These are phyloP conservation scores for Ceratobasidium sp. DNA, from an alignment of 1,284 basidiomycete genomes.

Conservation along the genomic window DNA sequence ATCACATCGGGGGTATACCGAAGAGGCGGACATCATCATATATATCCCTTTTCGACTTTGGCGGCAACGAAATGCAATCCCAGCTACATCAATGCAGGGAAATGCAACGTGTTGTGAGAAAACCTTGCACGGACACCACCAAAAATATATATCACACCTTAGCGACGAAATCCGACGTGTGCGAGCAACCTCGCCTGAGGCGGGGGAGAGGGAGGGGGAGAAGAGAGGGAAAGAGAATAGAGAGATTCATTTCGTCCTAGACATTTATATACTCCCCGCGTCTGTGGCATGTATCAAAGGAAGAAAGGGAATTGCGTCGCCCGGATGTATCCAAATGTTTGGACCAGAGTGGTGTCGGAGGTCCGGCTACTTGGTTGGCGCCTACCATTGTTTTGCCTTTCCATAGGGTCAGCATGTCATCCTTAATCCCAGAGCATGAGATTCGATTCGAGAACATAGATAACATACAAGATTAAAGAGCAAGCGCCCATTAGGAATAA, in stretches of 20 bases:
- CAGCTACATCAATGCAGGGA: not conserved
- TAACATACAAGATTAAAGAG: constrained; percentile 3
- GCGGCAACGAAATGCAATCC: constrained; percentile 18
- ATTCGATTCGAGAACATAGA: not conserved
- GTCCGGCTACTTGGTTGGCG: constrained; percentile 26
- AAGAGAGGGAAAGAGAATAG: not conserved
- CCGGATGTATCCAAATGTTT: constrained; percentile 9
- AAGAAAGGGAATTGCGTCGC: constrained; percentile 17
- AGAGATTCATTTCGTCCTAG: constrained; percentile 20
- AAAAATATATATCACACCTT: constrained; percentile 7
- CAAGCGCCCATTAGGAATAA: not conserved
- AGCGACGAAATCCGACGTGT: constrained; percentile 18
- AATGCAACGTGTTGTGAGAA: constrained; percentile 35
- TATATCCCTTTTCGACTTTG: constrained; percentile 8
- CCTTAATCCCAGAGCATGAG: constrained; percentile 6
- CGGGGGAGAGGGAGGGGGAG: constrained; percentile 1
- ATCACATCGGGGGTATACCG: constrained; percentile 12
- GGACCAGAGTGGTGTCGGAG: constrained; percentile 24
- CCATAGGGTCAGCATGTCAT: constrained; percentile 11
- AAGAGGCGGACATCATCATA: constrained; percentile 24
- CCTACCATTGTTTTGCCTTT: constrained; percentile 18
- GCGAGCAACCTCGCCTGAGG: constrained; percentile 6
- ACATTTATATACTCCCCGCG: constrained; percentile 28
- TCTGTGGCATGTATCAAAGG: constrained; percentile 27
- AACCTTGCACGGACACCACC: not conserved